Evolutionary conservation across 495 filamentous ascomycete species (phyloP), one percentile per base, ranked within the genome.

Genomic region (Aspergillus sclerotiicarbonarius): DNA sequence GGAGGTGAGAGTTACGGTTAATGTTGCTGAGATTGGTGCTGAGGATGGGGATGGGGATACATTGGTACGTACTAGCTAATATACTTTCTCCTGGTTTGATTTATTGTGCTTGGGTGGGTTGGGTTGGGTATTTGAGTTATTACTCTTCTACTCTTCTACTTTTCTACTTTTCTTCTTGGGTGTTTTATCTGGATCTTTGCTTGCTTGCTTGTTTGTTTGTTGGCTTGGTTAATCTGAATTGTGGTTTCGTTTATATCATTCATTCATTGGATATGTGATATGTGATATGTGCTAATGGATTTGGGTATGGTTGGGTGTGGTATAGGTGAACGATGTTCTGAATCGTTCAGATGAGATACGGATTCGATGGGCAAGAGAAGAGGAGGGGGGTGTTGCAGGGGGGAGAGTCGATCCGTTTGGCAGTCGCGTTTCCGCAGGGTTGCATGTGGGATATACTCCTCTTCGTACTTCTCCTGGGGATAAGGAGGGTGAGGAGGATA

Each of bases 371-470:
- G 82, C 85, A 15, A 84, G 82, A 20, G 72, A 81, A 6, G 60
- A 58, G 6, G n/a, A n/a, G n/a, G n/a, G n/a, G n/a, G n/a, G n/a
- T n/a, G n/a, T n/a, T n/a, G n/a, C n/a, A n/a, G n/a, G n/a, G n/a
- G n/a, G n/a, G n/a, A n/a, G 82, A 1, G 62, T 86, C 30, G 72
- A 85, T 46, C 93, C 94, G 25, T 89, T 93, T 65, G 71, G 81
- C 30, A 87, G 91, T 51, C 82, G 87, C 58, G 71, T 92, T 32
- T 83, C 89, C 6, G 85, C 92, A 3, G 94, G 94, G 20, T 76
- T 98, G 9, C 92, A 97, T 80, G 78, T 91, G 21, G 88, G 90
- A 65, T 90, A 88, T 64, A 90, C 86, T 0, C 87, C 90, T 8
- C 51, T 46, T n/a, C 31, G 4, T 64, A 90, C 86, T 0, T 87